Percentiles rank a stretch among this genome's conserved stretches.
These are phyloP conservation scores for Penicillium bialowiezense DNA, from an alignment of 495 filamentous ascomycete genomes.

Conservation along the genomic window DNA sequence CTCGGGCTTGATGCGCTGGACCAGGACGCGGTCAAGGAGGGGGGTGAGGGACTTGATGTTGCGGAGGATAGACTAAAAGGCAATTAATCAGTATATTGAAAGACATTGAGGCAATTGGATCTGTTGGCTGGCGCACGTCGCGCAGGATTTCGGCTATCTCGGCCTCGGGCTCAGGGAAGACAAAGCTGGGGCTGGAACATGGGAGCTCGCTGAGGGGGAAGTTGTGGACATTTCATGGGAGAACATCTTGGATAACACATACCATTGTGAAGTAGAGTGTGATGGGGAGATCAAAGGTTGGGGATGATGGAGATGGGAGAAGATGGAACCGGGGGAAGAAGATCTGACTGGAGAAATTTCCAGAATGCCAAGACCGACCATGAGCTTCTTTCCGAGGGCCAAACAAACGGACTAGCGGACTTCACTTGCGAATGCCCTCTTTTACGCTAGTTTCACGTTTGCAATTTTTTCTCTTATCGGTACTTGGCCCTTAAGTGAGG, in stretches of 20 bases:
- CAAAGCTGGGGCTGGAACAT: constrained; percentile 5
- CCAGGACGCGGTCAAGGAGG: constrained; percentile 96
- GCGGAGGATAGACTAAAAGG: constrained; percentile 66
- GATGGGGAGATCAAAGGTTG: constrained; percentile 27
- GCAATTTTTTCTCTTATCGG: not conserved
- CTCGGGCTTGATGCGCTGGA: constrained; percentile 97
- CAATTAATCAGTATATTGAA: not conserved
- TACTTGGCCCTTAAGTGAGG: no score
- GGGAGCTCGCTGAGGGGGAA: not conserved
- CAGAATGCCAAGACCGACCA: constrained; percentile 51
- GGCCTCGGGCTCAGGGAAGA: constrained; percentile 6
- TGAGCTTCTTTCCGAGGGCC: constrained; percentile 36
- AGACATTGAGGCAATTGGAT: not conserved
- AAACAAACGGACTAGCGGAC: constrained; percentile 2
- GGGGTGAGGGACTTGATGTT: constrained; percentile 94
- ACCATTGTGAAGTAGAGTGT: constrained; percentile 24
- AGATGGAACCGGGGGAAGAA: constrained; percentile 30
- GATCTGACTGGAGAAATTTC: constrained; percentile 52
- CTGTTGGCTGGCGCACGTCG: not conserved
- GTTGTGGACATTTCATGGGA: not conserved
- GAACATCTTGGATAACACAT: constrained; percentile 14
- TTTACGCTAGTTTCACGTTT: no score
- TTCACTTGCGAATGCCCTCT: no score
- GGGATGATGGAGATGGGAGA: constrained; percentile 30
- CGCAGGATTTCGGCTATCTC: constrained; percentile 1